A percentile compares a stretch with the other conserved stretches of the same genome.
Evolutionary conservation across 2,329 filamentous ascomycete species (phyloP).

Genomic region (Lachnellula hyalina): DNA sequence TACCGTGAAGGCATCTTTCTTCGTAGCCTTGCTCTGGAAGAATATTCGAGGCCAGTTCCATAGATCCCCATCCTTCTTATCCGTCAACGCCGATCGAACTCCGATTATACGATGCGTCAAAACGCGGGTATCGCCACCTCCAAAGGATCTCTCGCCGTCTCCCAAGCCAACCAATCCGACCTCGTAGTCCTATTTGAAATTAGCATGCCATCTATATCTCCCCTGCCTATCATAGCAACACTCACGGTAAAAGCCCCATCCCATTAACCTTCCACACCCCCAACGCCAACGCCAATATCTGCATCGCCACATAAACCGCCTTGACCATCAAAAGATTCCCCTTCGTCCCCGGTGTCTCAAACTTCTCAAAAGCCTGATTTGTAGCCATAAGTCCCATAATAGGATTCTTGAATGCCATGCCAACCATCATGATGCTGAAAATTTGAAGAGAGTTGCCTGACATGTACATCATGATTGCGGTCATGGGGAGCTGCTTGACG

Average conservation of each 20-base stretch:
- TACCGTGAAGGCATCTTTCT: no score
- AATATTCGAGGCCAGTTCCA: no score
- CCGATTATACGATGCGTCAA: constrained; percentile 13
- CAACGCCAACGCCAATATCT: constrained; percentile 74
- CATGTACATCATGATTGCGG: constrained; percentile 99
- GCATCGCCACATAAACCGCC: constrained; percentile 80
- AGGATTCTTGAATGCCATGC: constrained; percentile 97
- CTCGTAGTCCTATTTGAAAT: constrained; percentile 67
- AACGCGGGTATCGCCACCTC: constrained; percentile 33
- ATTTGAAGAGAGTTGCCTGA: constrained; percentile 97
- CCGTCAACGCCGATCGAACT: not conserved
- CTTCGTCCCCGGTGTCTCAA: constrained; percentile 76
- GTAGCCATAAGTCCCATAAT: constrained; percentile 78
- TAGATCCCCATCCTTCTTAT: not conserved
- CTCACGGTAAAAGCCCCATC: constrained; percentile 91
- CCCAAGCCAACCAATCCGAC: constrained; percentile 98
- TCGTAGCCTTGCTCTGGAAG: no score
- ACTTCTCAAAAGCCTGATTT: constrained; percentile 83
- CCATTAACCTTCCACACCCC: constrained; percentile 95
- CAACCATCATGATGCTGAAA: constrained; percentile 99
- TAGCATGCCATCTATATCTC: constrained; percentile 21
- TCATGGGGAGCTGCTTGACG: constrained; percentile 94
- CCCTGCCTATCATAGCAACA: constrained; percentile 22
- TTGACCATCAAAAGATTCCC: constrained; percentile 76
- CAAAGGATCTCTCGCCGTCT: constrained; percentile 39